Base-by-base conservation (phyloP, 306 rosid genomes). In the Coriaria nepalensis region DNA sequence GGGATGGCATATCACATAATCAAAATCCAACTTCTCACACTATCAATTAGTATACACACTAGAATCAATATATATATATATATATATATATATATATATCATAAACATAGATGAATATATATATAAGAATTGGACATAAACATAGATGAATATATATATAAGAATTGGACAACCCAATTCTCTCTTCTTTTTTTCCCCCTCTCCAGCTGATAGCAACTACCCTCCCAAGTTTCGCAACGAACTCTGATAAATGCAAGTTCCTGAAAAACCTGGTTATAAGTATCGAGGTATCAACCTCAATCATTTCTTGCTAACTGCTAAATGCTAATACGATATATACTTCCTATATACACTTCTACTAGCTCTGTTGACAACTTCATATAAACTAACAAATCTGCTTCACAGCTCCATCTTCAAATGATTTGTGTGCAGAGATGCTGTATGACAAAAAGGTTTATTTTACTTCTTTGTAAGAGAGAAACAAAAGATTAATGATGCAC, bases 371-470 rank as follows among this genome's bases (percentile, higher is more conserved):
- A 20, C 29, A 56, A 64, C 78, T 76, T 47, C 72, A 43, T 9
- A 69, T 51, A 61, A 62, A 59, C 60, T 73, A 53, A 55, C 66
- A 47, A 51, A 49, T 37, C 51, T 53, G 59, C 64, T 73, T 90
- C 77, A 77, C 49, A 68, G 78, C 76, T 90, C 94, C 87, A 79
- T 88, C 95, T 88, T 81, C 82, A 90, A 61, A 52, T 81, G 94
- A 68, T 80, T 73, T 51, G 82, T 68, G 66, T 77, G 93, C 79
- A 79, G 71, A 62, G 86, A 63, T 44, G 73, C 95, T 90, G 93
- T 39, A 47, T 57, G 60, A 69, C 64, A 68, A 56, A 39, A 64
- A 46, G 29, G 29, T 20, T 20, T 42, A 38, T 61, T 39, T 39
- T 43, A 9, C 46, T 37, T 40, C 5, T 20, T 32, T 10, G n/a